These are phyloP conservation scores for Fraxinus albicans DNA, from an alignment of 305 asterid species.

Conservation along the genomic window DNA sequence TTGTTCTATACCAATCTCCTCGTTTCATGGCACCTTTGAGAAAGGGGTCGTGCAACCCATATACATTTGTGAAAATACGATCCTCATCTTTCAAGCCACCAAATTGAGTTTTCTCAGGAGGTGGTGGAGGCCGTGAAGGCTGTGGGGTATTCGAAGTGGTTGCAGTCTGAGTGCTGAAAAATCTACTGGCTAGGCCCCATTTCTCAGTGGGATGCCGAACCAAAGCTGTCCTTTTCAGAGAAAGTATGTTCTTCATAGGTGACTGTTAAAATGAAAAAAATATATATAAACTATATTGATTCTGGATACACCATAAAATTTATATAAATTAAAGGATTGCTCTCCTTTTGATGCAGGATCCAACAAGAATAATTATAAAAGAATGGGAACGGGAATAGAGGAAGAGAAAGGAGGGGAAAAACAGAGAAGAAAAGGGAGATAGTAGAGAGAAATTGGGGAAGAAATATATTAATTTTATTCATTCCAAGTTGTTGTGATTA, in stretches of 20 bases:
- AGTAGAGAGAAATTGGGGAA: too few species aligned
- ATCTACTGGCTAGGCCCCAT: slow-evolving; percentile 45
- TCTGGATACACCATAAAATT: neutral
- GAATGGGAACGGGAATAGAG: too few species aligned
- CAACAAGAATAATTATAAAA: too few species aligned
- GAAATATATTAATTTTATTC: too few species aligned
- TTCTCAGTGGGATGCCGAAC: slow-evolving; percentile 42
- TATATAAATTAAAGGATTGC: neutral
- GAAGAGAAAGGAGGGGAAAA: too few species aligned
- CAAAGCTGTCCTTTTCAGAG: slow-evolving; percentile 52
- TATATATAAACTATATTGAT: neutral
- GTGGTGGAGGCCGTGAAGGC: slow-evolving; percentile 82
- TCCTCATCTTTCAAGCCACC: slow-evolving; percentile 97
- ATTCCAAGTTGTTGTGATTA: too few species aligned
- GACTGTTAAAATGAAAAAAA: slow-evolving; percentile 45
- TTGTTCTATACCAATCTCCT: slow-evolving; percentile 96
- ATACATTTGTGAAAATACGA: slow-evolving; percentile 85
- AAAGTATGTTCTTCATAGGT: slow-evolving; percentile 66
- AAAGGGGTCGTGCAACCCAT: slow-evolving; percentile 87
- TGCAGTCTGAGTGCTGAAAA: slow-evolving; percentile 78
- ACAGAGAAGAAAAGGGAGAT: too few species aligned
- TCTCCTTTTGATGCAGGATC: too few species aligned
- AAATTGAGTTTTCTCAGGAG: slow-evolving; percentile 92
- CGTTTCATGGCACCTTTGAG: slow-evolving; percentile 97
- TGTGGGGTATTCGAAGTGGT: slow-evolving; percentile 66